These are phyloP conservation scores for Bretschneidera sinensis DNA, from an alignment of 345 rosid species.

Conservation along the genomic window DNA sequence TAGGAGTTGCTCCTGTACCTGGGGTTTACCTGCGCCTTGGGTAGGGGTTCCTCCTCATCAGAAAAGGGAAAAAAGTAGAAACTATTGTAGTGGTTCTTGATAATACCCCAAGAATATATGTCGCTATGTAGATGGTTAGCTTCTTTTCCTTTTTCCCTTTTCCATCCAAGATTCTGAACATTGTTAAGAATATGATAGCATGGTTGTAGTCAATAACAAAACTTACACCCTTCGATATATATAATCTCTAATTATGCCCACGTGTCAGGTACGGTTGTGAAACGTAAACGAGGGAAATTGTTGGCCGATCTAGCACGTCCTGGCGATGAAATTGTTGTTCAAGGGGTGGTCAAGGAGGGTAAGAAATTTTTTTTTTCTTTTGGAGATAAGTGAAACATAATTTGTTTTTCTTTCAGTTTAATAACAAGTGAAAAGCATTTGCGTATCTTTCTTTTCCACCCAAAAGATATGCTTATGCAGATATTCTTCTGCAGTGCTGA, in stretches of 20 bases:
- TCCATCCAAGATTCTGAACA: neutral
- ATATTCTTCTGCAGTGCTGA: neutral
- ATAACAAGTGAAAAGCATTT: neutral
- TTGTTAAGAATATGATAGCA: neutral
- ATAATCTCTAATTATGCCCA: neutral
- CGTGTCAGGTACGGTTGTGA: slow-evolving; percentile 63
- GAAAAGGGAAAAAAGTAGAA: no score
- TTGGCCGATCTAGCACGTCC: slow-evolving; percentile 60
- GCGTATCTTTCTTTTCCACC: neutral
- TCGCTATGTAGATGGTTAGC: no score
- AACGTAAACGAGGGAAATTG: slow-evolving; percentile 59
- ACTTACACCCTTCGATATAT: neutral
- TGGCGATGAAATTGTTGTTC: slow-evolving; percentile 60
- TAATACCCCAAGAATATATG: no score
- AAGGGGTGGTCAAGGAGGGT: slow-evolving; percentile 85
- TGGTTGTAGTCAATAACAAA: neutral
- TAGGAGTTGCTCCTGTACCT: no score
- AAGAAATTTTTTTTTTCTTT: slow-evolving; percentile 17
- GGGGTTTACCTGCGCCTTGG: no score
- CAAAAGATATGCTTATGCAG: neutral
- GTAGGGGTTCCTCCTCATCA: no score
- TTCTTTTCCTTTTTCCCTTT: neutral
- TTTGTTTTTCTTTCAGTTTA: neutral
- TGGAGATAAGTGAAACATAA: neutral
- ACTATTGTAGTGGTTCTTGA: neutral